Evolutionary conservation across 2,329 filamentous ascomycete genomes (phyloP), one percentile per base, ranked within the genome.

Genomic region (Diaporthe sp.): DNA sequence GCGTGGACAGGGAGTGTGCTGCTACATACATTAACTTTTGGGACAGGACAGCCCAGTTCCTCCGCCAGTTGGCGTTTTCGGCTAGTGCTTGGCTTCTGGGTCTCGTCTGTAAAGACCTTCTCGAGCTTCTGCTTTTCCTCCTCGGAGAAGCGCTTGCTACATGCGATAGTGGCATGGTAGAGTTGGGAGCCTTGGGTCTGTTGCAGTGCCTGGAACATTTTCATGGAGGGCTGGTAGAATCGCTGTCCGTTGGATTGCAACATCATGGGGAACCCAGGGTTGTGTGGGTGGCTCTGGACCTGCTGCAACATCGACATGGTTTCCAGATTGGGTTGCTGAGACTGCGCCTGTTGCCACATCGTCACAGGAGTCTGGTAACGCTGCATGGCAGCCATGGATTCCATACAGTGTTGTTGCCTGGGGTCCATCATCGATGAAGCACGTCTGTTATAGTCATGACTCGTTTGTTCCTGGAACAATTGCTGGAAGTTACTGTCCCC

Each of bases 31-130:
- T 77, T 77, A 58, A 77, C 74, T 71, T 76, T 77, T 19, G 76
- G 74, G 51, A 77, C 67, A 61, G 74, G 74, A 25, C 74, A 76
- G 55, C 74, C 74, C 42, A 77, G 25, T 49, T 76, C 74, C 44
- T 76, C 76, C 17, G 76, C 76, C 49, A 77, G 71, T 46, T 76
- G 71, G 42, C 76, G 76, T 37, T 77, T 77, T 39, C 74, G 76
- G 51, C 67, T 77, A 44, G 74, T 77, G 61, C 74, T 77, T 19
- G 76, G 76, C 44, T 77, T 77, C 42, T 77, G 75, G 57, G 73
- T 77, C 73, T 77, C 75, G 25, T 75, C 75, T 17, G 75, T 77
- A 25, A 77, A 77, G 61, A 77, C 75, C n/a, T 71, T 77, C 57
- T 77, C 75, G 31, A 77, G 73, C 53, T 77, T 77, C 22, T 73